These are phyloP conservation scores for Pichia sp. DNA, from an alignment of 1,139 yeast genomes.

Conservation along the genomic window DNA sequence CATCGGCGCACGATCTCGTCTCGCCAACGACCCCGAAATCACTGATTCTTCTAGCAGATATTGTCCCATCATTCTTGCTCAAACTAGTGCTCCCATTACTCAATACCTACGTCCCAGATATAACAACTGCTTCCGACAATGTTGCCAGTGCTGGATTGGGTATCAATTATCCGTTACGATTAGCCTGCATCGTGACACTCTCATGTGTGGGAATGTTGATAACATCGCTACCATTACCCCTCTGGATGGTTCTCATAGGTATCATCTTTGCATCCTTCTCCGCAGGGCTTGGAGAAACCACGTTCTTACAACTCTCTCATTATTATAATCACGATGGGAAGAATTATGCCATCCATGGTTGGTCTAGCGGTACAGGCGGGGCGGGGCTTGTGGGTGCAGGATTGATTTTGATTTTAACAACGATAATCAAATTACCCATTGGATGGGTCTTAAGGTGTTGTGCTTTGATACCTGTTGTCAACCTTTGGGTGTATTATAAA, in stretches of 20 bases:
- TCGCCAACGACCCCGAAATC: slow-evolving; percentile 84
- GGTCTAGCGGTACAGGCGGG: slow-evolving; percentile 93
- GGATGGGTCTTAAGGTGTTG: slow-evolving; percentile 40
- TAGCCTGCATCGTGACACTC: slow-evolving; percentile 47
- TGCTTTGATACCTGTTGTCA: slow-evolving; percentile 40
- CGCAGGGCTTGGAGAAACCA: slow-evolving; percentile 86
- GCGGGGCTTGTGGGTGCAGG: slow-evolving; percentile 86
- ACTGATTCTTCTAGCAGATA: slow-evolving; percentile 76
- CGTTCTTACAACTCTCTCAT: slow-evolving; percentile 82
- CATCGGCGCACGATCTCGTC: slow-evolving; percentile 89
- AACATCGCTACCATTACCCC: slow-evolving; percentile 39
- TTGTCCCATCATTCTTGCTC: slow-evolving; percentile 69
- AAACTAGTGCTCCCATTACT: slow-evolving; percentile 76
- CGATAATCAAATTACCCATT: slow-evolving; percentile 43
- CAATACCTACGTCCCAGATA: slow-evolving; percentile 37
- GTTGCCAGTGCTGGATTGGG: slow-evolving; percentile 1
- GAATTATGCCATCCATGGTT: slow-evolving; percentile 58
- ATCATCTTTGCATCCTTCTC: slow-evolving; percentile 76
- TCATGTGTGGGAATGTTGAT: slow-evolving; percentile 74
- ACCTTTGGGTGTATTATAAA: slow-evolving; percentile 29
- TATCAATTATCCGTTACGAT: slow-evolving; percentile 51
- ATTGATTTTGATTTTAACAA: slow-evolving; percentile 46
- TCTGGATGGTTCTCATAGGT: slow-evolving; percentile 48
- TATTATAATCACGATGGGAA: slow-evolving; percentile 35
- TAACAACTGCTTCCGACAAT: not conserved